A percentile compares a stretch with the other conserved stretches of the same genome.
Conservation (phyloP, 495 filamentous ascomycete species). For the Hyphodiscus hymeniophilus region DNA sequence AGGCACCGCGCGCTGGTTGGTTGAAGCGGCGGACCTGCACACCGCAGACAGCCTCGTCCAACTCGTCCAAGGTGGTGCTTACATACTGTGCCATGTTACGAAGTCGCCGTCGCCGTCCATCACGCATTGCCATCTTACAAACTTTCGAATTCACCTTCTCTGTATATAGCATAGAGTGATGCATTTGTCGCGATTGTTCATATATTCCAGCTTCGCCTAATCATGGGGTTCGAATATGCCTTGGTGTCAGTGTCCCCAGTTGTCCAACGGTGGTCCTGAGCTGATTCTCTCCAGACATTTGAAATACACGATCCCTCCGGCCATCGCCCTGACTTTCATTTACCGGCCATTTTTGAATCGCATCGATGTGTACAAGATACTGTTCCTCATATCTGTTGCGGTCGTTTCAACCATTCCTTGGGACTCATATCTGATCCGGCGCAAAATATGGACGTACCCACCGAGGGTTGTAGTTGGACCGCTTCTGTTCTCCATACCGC, state of each 20-base stretch:
- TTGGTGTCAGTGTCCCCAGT: conserved; percentile 45
- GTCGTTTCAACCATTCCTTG: conserved; percentile 57
- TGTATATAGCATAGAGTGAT: not conserved
- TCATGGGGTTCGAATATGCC: conserved; percentile 60
- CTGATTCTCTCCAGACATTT: conserved; percentile 43
- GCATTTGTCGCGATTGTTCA: too few species aligned
- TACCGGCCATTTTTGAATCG: conserved; percentile 49
- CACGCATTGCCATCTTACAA: not conserved
- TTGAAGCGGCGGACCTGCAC: too few species aligned
- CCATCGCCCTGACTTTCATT: conserved; percentile 44
- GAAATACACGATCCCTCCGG: conserved; percentile 58
- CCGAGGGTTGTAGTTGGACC: conserved; percentile 47
- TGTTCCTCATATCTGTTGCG: conserved; percentile 46
- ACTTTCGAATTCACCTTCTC: not conserved
- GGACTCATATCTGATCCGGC: conserved; percentile 61
- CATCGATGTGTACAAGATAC: conserved; percentile 50
- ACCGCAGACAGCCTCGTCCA: too few species aligned
- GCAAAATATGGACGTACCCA: conserved; percentile 61
- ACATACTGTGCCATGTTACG: too few species aligned
- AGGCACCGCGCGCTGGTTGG: too few species aligned
- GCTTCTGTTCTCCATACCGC: conserved; percentile 48
- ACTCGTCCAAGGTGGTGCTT: too few species aligned
- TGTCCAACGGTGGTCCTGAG: not conserved
- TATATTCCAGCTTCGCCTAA: conserved; percentile 10
- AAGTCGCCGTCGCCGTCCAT: too few species aligned